These are phyloP conservation scores for Cerrena zonata DNA, from an alignment of 1,284 basidiomycete genomes.

Conservation along the genomic window DNA sequence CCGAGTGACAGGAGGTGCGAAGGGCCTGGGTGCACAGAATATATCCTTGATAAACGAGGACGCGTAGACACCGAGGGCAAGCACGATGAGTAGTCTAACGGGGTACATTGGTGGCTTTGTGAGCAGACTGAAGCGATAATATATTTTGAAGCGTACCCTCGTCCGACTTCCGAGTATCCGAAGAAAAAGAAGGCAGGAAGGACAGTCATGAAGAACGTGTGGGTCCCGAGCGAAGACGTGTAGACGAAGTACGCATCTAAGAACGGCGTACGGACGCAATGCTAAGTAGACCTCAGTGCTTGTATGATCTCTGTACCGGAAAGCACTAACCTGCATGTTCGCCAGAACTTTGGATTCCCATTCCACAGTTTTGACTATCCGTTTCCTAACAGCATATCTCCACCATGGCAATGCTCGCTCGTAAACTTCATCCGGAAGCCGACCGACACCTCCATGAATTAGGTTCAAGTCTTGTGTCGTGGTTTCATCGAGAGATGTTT, in stretches of 20 bases:
- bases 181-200: conserved; percentile 87
- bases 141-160: conserved; percentile 79
- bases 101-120: conserved; percentile 1
- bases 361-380: conserved; percentile 54
- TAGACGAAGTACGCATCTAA: conserved; percentile 88
- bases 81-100: conserved; percentile 60
- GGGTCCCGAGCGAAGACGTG: conserved; percentile 83
- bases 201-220: conserved; percentile 91
- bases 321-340: conserved; percentile 61
- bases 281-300: background rate
- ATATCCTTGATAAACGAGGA: conserved; percentile 86
- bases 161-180: conserved; percentile 64
- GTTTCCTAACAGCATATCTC: conserved; percentile 59
- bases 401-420: conserved; percentile 58
- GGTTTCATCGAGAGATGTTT: conserved; percentile 7
- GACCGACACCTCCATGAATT: conserved; percentile 21
- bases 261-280: conserved; percentile 54
- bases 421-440: conserved; percentile 54
- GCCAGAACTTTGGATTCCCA: conserved; percentile 66
- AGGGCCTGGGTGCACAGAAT: conserved; percentile 86
- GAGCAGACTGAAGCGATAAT: background rate
- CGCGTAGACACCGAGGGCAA: conserved; percentile 78
- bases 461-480: conserved; percentile 15
- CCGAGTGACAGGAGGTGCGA: conserved; percentile 83
- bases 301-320: background rate